Evolutionary conservation across 2,329 filamentous ascomycete species (phyloP), one percentile per base, ranked within the genome.

Genomic region (Chalaropsis thielavioides): DNA sequence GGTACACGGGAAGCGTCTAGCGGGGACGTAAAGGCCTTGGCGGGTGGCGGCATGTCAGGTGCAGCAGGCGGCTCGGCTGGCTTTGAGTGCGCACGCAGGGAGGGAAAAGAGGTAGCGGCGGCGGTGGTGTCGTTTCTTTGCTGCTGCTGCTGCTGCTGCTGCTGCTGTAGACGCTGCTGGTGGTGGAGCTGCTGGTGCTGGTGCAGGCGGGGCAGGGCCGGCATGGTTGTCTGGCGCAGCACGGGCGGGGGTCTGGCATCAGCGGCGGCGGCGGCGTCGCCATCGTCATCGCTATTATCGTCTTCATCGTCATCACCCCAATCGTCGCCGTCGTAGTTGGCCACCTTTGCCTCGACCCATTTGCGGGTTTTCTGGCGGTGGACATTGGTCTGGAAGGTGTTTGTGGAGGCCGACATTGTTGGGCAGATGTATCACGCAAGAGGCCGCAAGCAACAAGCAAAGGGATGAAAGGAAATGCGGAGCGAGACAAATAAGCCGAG

Each of bases 261-360:
- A 46, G n/a, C 43, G 76, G 74, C 61, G 76, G 73, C 41, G 76
- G 73, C 51, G 78, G 75, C 40, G 7, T n/a, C 7, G 43, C 81
- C 80, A 49, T 83, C 81, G 64, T 84, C 76, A 3, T 80, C 78
- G 24, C 54, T n/a, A 5, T 54, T 7, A 40, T 85, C 82, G n/a
- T 84, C 81, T 66, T 83, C 81, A 8, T 86, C 83, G 43, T 87
- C 84, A 65, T 80, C 87, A 43, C 90, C 92, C 92, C 92, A 96
- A 72, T 96, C 92, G 71, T 95, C 91, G 68, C 92, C 92, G 71
- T 92, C 92, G 72, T 97, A 97, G 72, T 84, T 89, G 70, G 88
- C 86, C 66, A 84, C 81, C 74, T 92, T 92, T 43, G 92, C 92
- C 71, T 95, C 88, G 44, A 92, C 87, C 92, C 92, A 97, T 82